A percentile compares a stretch with the other conserved stretches of the same genome.
Conservation (phyloP, 1,284 basidiomycete species). For the Phylloboletellus chloephorus region DNA sequence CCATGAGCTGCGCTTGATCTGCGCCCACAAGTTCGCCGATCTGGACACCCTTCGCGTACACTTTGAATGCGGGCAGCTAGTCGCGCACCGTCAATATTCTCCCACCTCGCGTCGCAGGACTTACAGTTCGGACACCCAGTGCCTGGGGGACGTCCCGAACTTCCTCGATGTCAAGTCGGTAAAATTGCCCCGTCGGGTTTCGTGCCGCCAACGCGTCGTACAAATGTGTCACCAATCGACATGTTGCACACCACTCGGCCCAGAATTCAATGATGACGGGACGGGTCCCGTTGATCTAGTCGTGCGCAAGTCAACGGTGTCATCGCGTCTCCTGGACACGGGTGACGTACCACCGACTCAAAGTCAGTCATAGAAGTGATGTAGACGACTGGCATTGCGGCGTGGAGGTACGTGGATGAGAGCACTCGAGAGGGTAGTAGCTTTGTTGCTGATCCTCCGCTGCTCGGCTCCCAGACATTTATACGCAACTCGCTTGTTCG, state of each 20-base stretch:
- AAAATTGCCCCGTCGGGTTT: conserved; percentile 44
- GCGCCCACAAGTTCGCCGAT: conserved; percentile 63
- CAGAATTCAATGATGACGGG: conserved; percentile 75
- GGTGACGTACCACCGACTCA: conserved; percentile 18
- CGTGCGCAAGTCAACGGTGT: conserved; percentile 6
- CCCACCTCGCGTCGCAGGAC: conserved; percentile 21
- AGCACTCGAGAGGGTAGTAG: conserved; percentile 10
- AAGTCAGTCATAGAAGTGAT: conserved; percentile 28
- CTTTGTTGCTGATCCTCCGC: conserved; percentile 17
- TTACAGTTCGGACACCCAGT: conserved; percentile 67
- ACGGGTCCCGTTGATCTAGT: conserved; percentile 55
- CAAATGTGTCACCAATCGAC: conserved; percentile 73
- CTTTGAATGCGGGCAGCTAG: conserved; percentile 74
- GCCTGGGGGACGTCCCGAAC: conserved; percentile 51
- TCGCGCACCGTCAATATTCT: conserved; percentile 10
- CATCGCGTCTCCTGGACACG: conserved; percentile 1
- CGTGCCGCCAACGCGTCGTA: conserved; percentile 65
- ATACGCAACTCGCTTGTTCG: conserved; percentile 26
- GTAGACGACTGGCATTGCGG: conserved; percentile 21
- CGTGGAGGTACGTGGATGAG: conserved; percentile 15
- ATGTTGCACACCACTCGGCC: conserved; percentile 68
- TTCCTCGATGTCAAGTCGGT: conserved; percentile 80
- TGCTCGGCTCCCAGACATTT: conserved; percentile 13
- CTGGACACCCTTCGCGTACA: conserved; percentile 66
- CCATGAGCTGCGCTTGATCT: conserved; percentile 31